Percentiles rank a stretch among this genome's conserved stretches.
Evolutionary conservation across 768 basidiomycete species (phyloP).

Genomic region (Kwoniella sp.): DNA sequence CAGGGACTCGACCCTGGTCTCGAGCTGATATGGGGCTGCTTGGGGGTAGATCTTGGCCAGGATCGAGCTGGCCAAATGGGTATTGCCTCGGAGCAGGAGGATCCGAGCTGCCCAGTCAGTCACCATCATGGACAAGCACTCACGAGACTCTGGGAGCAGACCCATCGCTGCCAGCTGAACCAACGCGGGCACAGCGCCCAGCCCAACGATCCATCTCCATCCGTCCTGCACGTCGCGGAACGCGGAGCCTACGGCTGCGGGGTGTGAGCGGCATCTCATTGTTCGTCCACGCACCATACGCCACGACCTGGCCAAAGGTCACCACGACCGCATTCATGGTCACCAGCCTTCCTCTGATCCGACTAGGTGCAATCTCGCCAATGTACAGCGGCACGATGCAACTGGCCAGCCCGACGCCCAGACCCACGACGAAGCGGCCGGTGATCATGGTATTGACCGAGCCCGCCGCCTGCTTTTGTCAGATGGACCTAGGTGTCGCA

Average conservation of each 20-base stretch:
- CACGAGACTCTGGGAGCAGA: conserved; percentile 74
- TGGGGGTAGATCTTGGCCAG: conserved; percentile 66
- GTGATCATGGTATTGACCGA: conserved; percentile 70
- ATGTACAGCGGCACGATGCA: conserved; percentile 79
- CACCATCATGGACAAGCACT: conserved; percentile 39
- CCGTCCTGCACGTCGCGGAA: conserved; percentile 57
- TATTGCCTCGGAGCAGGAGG: conserved; percentile 59
- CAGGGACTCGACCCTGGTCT: conserved; percentile 64
- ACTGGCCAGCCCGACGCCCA: conserved; percentile 68
- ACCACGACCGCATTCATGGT: conserved; percentile 78
- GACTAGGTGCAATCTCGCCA: conserved; percentile 62
- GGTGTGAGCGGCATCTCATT: not conserved
- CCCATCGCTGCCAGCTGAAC: conserved; percentile 61
- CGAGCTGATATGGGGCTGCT: conserved; percentile 63
- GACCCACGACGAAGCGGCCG: conserved; percentile 68
- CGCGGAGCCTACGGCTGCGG: conserved; percentile 43
- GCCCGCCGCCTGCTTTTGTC: conserved; percentile 45
- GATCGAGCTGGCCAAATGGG: conserved; percentile 56
- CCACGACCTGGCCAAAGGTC: conserved; percentile 68
- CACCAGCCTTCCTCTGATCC: conserved; percentile 67
- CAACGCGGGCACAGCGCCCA: conserved; percentile 55
- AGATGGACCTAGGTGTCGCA: not conserved
- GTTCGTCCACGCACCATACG: conserved; percentile 61
- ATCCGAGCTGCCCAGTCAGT: conserved; percentile 56
- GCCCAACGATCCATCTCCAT: conserved; percentile 81